These are phyloP conservation scores for Thalassiosira hispida DNA, from an alignment of 352 stramenopile genomes.

Conservation along the genomic window DNA sequence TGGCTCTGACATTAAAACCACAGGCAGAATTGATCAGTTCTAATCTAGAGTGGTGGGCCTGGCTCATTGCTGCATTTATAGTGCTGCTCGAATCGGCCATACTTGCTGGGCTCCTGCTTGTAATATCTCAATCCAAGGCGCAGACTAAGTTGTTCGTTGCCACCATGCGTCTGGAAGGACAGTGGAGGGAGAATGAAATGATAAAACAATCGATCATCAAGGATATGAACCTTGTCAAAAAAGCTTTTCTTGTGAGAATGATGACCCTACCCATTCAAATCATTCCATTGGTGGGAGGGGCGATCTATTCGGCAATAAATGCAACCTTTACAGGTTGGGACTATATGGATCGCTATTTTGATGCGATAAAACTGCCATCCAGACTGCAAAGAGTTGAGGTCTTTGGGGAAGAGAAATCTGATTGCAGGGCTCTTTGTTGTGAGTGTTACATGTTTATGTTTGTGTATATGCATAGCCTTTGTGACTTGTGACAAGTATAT, in stretches of 20 bases:
- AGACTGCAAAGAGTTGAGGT: conserved; percentile 41
- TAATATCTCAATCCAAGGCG: conserved; percentile 36
- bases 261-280: conserved; percentile 47
- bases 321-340: conserved; percentile 56
- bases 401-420: conserved; percentile 47
- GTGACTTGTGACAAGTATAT: too few species aligned
- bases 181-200: conserved; percentile 52
- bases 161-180: conserved; percentile 51
- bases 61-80: conserved; percentile 41
- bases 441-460: too few species aligned
- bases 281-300: conserved; percentile 32
- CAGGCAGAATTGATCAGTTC: conserved; percentile 38
- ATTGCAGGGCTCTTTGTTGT: conserved; percentile 32
- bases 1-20: conserved; percentile 35
- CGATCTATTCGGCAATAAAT: conserved; percentile 53
- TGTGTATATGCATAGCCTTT: too few species aligned
- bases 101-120: conserved; percentile 32
- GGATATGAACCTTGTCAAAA: conserved; percentile 54
- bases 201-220: conserved; percentile 36
- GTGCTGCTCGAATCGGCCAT: conserved; percentile 44
- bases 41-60: conserved; percentile 49
- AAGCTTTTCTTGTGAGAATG: conserved; percentile 36
- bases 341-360: conserved; percentile 59
- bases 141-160: conserved; percentile 45
- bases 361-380: conserved; percentile 38